phyloP scores from a whole-genome alignment of 1,284 basidiomycete species.

The Irpex sp. region DNA sequence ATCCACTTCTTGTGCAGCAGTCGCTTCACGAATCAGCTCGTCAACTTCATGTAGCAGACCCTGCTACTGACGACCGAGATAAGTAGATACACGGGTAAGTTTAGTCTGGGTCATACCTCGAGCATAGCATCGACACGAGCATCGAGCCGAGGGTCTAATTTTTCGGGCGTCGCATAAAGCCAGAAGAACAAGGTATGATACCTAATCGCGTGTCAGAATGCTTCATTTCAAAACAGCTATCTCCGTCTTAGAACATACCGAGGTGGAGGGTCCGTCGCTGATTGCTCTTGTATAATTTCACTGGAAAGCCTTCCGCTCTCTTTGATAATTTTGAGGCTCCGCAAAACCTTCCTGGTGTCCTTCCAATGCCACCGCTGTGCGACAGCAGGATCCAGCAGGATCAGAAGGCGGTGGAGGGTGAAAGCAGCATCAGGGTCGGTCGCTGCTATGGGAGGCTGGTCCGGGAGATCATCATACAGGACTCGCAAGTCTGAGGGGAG shows the following conservation, averaged over 20 bases:
- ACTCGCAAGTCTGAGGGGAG: constrained; percentile 43
- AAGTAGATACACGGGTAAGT: constrained; percentile 3
- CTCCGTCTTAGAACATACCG: constrained; percentile 34
- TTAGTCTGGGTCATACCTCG: constrained; percentile 38
- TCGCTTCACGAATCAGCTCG: constrained; percentile 30
- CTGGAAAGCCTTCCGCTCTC: constrained; percentile 66
- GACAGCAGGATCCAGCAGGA: constrained; percentile 68
- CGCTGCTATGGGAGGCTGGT: constrained; percentile 44
- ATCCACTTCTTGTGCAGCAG: constrained; percentile 24
- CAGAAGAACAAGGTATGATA: constrained; percentile 87
- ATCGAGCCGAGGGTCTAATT: constrained; percentile 69
- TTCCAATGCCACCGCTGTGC: constrained; percentile 92
- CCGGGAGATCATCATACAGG: constrained; percentile 51
- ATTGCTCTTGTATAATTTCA: constrained; percentile 64
- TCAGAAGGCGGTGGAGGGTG: constrained; percentile 63
- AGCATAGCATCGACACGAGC: constrained; percentile 88
- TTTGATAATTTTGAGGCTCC: constrained; percentile 77
- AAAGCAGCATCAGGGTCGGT: constrained; percentile 51
- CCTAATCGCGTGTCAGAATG: constrained; percentile 32
- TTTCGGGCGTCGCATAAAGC: constrained; percentile 75
- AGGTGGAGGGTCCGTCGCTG: constrained; percentile 37
- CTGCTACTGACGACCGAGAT: constrained; percentile 39
- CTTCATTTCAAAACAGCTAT: background rate
- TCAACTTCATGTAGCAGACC: constrained; percentile 84
- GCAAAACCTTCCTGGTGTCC: constrained; percentile 86